phyloP scores from a whole-genome alignment of 176 grass and related monocot genomes.

The Bothriochloa decipiens region DNA sequence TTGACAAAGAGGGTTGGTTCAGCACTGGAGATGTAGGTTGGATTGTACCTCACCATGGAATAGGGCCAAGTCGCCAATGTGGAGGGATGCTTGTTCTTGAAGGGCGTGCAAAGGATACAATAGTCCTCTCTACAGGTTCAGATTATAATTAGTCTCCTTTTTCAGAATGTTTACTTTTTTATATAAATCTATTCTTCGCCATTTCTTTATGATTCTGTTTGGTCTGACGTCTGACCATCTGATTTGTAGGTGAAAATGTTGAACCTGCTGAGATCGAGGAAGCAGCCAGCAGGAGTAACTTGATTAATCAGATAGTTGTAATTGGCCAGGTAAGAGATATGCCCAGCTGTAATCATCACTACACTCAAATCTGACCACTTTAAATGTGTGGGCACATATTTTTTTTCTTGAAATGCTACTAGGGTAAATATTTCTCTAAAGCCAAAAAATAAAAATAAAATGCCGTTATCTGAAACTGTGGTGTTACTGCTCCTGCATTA shows the following conservation, averaged over 20 bases:
- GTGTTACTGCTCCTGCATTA: no score
- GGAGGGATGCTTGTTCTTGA: constrained; percentile 95
- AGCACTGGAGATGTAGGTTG: constrained; percentile 94
- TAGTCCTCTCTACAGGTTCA: constrained; percentile 94
- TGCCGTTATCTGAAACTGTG: neutral
- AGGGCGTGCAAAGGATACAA: constrained; percentile 95
- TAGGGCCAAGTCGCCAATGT: constrained; percentile 71
- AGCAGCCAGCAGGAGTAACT: constrained; percentile 70
- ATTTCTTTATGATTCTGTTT: constrained; percentile 5
- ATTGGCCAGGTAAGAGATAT: constrained; percentile 75
- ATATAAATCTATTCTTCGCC: neutral
- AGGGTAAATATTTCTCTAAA: constrained; percentile 1
- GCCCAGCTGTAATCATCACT: neutral
- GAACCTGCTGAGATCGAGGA: constrained; percentile 89
- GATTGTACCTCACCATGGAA: constrained; percentile 63
- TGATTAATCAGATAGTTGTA: constrained; percentile 88
- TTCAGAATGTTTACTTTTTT: neutral
- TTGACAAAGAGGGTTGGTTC: constrained; percentile 86
- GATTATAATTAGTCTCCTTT: neutral
- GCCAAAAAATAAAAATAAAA: neutral
- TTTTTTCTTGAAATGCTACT: neutral
- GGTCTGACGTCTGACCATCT: neutral
- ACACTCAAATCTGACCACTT: neutral
- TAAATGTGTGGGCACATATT: neutral
- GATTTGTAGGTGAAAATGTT: constrained; percentile 88